Base-by-base conservation (phyloP, 139 green algal species). In the Chlamydomonas sp. region DNA sequence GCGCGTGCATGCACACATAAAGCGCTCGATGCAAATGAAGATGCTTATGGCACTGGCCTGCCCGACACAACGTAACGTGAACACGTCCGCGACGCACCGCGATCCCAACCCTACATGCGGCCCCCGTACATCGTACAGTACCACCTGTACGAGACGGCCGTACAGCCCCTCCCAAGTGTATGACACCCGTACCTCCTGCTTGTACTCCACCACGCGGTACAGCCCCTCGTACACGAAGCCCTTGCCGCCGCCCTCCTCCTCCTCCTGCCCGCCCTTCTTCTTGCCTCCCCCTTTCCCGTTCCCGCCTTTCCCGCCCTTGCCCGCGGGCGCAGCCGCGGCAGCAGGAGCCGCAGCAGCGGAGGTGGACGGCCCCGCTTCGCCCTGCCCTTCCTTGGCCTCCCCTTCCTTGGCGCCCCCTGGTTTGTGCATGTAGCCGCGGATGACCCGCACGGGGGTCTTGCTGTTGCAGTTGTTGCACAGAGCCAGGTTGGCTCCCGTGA, bases 211-310 rank as follows among this genome's bases (percentile, higher is more conserved):
- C 59, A 96, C 90, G 0, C 77, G 20, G 83, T 96, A 96, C 85
- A 96, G 85, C 7, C 94, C 94, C 72, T 96, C 94, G 72, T 96
- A 96, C 57, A 89, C 91, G 72, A 94, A 93, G 5, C 69, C 85
- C 69, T 78, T 61, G 31, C 31, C 31, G 31, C 31, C 31, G 31
- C 31, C 31, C 31, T 49, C 31, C 31, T 49, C 31, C 31, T 49
- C 31, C 31, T 49, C 31, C 31, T 49, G 31, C 31, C 31, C 31
- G 31, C 31, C 31, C 78, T 90, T 73, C 73, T 84, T 88, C 61
- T 67, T 88, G 59, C 58, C 79, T 68, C 66, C 67, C 14, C 8
- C 64, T 16, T 69, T 69, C 64, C 64, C 64, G 12, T 20, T 20
- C 8, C 12, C 67, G 67, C 67, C 69, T 17, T n/a, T 74, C 78